Evolutionary conservation across 176 grass and related monocot genomes (phyloP).

Genomic region (Triticum turgidum): DNA sequence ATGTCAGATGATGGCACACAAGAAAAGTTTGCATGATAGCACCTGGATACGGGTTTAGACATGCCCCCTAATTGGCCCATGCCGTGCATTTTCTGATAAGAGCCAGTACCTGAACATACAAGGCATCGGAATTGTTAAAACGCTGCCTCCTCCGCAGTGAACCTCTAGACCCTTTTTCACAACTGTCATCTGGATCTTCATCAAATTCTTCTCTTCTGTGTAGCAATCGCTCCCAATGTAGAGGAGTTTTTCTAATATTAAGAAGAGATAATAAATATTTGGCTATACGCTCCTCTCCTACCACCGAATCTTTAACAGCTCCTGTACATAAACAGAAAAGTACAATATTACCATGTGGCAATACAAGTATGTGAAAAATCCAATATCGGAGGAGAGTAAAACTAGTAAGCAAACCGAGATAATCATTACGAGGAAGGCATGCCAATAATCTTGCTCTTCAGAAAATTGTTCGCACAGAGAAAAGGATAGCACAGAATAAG

Average conservation of each 20-base stretch:
- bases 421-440: neutral
- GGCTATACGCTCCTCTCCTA: conserved; percentile 88
- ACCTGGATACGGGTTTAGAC: conserved; percentile 1
- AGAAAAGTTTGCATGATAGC: neutral
- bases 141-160: conserved; percentile 40
- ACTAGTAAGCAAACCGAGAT: neutral
- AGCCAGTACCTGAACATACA: conserved; percentile 81
- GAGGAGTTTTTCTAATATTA: conserved; percentile 85
- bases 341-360: neutral
- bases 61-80: neutral
- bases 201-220: conserved; percentile 38
- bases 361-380: conserved; percentile 1
- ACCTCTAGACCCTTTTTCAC: conserved; percentile 27
- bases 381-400: conserved; percentile 6
- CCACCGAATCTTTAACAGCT: conserved; percentile 89
- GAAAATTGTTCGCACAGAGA: neutral
- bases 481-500: neutral
- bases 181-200: conserved; percentile 16
- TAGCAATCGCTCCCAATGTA: conserved; percentile 75
- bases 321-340: conserved; percentile 49
- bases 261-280: conserved; percentile 89
- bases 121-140: conserved; percentile 48
- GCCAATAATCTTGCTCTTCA: neutral
- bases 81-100: conserved; percentile 13
- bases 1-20: neutral